Evolutionary conservation across 768 basidiomycete genomes (phyloP), one percentile per base, ranked within the genome.

Genomic region (Mycena metata): DNA sequence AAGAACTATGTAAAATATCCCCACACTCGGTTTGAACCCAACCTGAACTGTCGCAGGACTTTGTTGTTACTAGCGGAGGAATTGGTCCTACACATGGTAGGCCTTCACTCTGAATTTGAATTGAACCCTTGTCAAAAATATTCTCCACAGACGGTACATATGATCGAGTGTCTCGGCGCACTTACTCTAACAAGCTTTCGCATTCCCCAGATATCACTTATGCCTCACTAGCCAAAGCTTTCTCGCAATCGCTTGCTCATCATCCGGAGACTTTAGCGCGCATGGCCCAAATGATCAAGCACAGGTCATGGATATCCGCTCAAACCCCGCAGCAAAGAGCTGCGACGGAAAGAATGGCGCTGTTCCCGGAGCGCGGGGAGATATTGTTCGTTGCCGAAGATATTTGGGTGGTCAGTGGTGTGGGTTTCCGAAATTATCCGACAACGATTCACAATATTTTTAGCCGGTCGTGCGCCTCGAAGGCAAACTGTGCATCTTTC

Each of bases 11-110:
- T 58, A 58, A n/a, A 33, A 12, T 30, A 30, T 30, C 2, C 19
- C 11, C 30, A 30, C 52, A 50, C 6, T 58, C 56, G 6, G 43
- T 26, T 26, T 5, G 15, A 3, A 23, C 41, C 13, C 16, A 17
- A 10, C 21, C 15, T 35, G 30, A 58, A 46, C 21, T 15, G 3
- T 35, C 43, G 15, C n/a, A 58, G 57, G 96, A 98, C 77, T 90
- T 96, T 73, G 96, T 98, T 33, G 85, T 98, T 60, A 96, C 95
- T 0, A 91, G 90, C 15, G 96, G 96, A 1, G 96, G 96, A 0
- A 95, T 98, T 61, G 95, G 95, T 0, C 94, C 95, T 3, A 96
- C 95, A 15, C 94, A 96, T 74, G 95, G 57, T 35, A 35, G 17
- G 10, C 21, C 11, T n/a, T 33, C 9, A 15, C 15, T 11, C 30